A percentile compares a stretch with the other conserved stretches of the same genome.
These are phyloP conservation scores for Linnemannia hyalina DNA, from an alignment of 192 early-diverging fungal species.

Conservation along the genomic window DNA sequence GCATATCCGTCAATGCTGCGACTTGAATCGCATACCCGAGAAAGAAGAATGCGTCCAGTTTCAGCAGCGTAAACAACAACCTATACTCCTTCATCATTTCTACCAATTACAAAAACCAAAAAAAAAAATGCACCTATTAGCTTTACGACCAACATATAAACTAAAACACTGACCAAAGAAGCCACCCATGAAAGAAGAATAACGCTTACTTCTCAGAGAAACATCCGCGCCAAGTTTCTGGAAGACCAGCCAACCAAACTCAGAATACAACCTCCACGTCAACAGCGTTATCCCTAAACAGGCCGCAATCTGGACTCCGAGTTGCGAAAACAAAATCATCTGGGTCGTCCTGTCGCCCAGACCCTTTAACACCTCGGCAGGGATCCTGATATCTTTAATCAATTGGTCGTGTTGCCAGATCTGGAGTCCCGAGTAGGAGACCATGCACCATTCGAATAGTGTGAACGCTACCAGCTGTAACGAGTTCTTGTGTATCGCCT, in stretches of 20 bases:
- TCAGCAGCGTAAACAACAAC: slow-evolving; percentile 48
- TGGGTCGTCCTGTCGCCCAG: slow-evolving; percentile 20
- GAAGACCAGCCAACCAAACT: slow-evolving; percentile 54
- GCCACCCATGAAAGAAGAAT: too few relatives aligned
- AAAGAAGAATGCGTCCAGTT: slow-evolving; percentile 58
- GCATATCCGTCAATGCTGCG: slow-evolving; percentile 35
- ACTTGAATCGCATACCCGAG: slow-evolving; percentile 50
- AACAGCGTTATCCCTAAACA: slow-evolving; percentile 33
- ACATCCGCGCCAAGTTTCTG: slow-evolving; percentile 51
- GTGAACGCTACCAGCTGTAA: slow-evolving; percentile 45
- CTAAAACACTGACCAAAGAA: background rate
- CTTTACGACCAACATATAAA: too few relatives aligned
- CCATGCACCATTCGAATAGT: slow-evolving; percentile 51
- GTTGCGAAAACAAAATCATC: slow-evolving; percentile 33
- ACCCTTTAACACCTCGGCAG: background rate
- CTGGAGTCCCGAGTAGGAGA: slow-evolving; percentile 43
- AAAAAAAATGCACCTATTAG: background rate
- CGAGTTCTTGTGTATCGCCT: slow-evolving; percentile 55
- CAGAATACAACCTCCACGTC: slow-evolving; percentile 44
- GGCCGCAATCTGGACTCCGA: slow-evolving; percentile 25
- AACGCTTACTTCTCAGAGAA: slow-evolving; percentile 35
- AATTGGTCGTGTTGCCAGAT: slow-evolving; percentile 53
- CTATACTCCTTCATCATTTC: slow-evolving; percentile 57
- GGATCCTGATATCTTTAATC: slow-evolving; percentile 31
- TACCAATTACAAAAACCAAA: background rate